Evolutionary conservation across 345 rosid species (phyloP).

Genomic region (Gossypium thurberi): DNA sequence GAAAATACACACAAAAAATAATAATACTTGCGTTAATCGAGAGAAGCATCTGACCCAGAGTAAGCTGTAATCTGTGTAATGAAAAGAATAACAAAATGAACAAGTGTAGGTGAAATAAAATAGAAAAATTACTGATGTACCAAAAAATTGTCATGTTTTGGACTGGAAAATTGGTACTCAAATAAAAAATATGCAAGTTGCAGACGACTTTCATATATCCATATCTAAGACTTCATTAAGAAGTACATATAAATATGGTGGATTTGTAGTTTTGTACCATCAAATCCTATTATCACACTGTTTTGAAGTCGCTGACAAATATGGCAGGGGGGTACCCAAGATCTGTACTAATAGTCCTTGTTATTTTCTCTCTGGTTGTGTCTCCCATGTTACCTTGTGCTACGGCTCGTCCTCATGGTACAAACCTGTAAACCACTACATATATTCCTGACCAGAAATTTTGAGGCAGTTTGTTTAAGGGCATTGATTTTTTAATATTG

Average conservation of each 20-base stretch:
- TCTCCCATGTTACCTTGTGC: constrained; percentile 13
- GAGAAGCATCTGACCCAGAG: too few species aligned
- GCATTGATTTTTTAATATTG: too few species aligned
- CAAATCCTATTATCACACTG: background rate
- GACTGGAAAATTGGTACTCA: background rate
- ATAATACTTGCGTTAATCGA: too few species aligned
- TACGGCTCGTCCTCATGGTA: constrained; percentile 23
- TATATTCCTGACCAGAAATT: too few species aligned
- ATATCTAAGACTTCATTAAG: background rate
- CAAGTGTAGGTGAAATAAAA: too few species aligned
- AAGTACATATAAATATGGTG: constrained; percentile 1
- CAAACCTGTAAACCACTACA: background rate
- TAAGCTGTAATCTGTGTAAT: too few species aligned
- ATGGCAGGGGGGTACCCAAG: constrained; percentile 6
- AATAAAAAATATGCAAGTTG: too few species aligned
- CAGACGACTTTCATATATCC: background rate
- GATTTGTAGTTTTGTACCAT: background rate
- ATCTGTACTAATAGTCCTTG: constrained; percentile 13
- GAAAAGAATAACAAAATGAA: too few species aligned
- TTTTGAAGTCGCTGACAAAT: background rate
- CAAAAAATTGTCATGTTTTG: too few species aligned
- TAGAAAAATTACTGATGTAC: too few species aligned
- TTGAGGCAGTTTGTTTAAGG: too few species aligned
- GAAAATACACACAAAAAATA: too few species aligned
- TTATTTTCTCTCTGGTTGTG: constrained; percentile 19